Evolutionary conservation across 208 protist species (phyloP).

Genomic region (Wallacemonas rigidus): DNA sequence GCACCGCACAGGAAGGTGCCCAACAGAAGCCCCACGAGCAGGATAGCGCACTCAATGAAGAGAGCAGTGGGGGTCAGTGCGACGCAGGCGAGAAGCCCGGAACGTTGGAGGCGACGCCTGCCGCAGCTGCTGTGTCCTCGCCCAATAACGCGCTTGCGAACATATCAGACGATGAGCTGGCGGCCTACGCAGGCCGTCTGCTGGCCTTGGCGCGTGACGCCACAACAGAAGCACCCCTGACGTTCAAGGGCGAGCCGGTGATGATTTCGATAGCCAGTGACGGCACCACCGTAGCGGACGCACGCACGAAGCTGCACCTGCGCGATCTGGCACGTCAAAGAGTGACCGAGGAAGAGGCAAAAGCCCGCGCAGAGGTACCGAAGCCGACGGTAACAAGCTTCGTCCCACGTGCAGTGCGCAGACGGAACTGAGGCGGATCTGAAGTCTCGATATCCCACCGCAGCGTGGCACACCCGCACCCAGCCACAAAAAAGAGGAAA

Average conservation of each 20-base stretch:
- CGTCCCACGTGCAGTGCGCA: slow-evolving; percentile 56
- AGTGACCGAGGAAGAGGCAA: slow-evolving; percentile 4
- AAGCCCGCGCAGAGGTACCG: not conserved
- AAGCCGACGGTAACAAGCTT: slow-evolving; percentile 30
- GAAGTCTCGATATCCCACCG: not conserved
- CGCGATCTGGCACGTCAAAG: slow-evolving; percentile 41
- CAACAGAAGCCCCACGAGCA: slow-evolving; percentile 22
- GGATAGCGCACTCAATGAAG: not conserved
- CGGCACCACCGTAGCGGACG: slow-evolving; percentile 51
- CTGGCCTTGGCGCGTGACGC: slow-evolving; percentile 26
- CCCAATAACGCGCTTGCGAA: slow-evolving; percentile 11
- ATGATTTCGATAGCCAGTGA: slow-evolving; percentile 38
- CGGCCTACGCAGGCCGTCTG: slow-evolving; percentile 19
- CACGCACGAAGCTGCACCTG: slow-evolving; percentile 56
- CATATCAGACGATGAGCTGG: slow-evolving; percentile 14
- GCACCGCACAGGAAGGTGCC: slow-evolving; percentile 31
- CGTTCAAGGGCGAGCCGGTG: slow-evolving; percentile 57
- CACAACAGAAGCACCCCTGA: not conserved
- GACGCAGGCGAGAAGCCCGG: not conserved
- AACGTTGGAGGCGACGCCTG: not conserved
- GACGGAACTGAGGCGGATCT: slow-evolving; percentile 23
- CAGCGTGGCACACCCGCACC: not conserved
- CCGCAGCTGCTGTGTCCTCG: slow-evolving; percentile 4
- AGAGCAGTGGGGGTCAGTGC: not conserved
- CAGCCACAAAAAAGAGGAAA: not conserved